Evolutionary conservation across 768 basidiomycete genomes (phyloP), one percentile per base, ranked within the genome.

Genomic region (Psilocybe sp.): DNA sequence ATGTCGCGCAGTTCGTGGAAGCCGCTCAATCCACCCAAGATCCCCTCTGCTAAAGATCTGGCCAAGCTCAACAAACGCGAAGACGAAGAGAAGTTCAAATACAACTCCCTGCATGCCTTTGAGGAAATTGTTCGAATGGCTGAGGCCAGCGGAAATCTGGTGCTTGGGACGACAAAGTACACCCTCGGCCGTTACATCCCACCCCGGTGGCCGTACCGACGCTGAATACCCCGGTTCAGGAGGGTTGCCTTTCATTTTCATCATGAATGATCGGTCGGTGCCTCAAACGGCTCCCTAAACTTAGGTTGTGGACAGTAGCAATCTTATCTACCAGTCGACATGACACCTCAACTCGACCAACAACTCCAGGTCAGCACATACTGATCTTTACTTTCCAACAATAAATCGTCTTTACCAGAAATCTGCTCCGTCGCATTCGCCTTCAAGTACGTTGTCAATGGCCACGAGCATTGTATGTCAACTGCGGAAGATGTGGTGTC

Each of bases 71-170:
- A 48, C 28, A 55, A 48, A 41, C 50, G 55, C 33, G 49, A 54
- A 33, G 46, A 54, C 32, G 39, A 54, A 33, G 45, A 35, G 28
- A 13, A 45, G 6, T 55, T 59, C 9, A 41, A 55, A 18, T 40
- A 40, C n/a, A 52, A 59, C 39, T 48, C 57, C 1, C 31, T 37
- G 16, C 39, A 45, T 3, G 59, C 57, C 2, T 28, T 64, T 45
- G 54, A 57, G 18, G 61, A 64, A 34, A 47, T 64, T 11, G 44
- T 59, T 44, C 54, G 50, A 18, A 57, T 64, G 50, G 61, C 61
- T 8, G 63, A 61, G 47, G 56, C 50, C 19, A 39, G 42, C 35
- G 55, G 56, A 34, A 45, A 51, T 3, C 46, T 64, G 39, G 53
- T 57, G 9, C 50, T 64, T 18, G 63, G 61, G 9, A 51, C 46